These are phyloP conservation scores for Suillus luteus DNA, from an alignment of 768 basidiomycete genomes.

Conservation along the genomic window DNA sequence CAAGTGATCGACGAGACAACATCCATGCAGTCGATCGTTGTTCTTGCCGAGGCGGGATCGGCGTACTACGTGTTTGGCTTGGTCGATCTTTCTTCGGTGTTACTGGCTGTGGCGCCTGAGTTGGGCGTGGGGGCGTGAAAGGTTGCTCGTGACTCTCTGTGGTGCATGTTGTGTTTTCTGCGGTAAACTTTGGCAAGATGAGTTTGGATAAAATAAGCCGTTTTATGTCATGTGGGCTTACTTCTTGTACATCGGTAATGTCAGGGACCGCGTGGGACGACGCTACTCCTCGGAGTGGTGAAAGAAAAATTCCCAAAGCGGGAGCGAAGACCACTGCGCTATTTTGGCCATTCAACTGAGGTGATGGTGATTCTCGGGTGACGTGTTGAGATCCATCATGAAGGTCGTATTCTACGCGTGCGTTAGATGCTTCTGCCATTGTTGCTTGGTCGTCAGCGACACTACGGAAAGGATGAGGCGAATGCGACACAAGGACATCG, in stretches of 20 bases:
- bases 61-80: constrained; percentile 16
- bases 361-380: neutral
- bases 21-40: constrained; percentile 31
- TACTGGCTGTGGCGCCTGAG: constrained; percentile 21
- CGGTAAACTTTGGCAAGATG: neutral
- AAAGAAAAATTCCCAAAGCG: constrained; percentile 29
- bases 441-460: neutral
- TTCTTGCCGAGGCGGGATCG: constrained; percentile 20
- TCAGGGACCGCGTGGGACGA: neutral
- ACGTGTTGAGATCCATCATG: neutral
- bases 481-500: neutral
- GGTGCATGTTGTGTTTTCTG: neutral
- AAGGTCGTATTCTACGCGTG: neutral
- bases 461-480: neutral
- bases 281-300: constrained; percentile 27
- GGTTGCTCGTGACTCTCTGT: constrained; percentile 9
- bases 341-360: neutral
- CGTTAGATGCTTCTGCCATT: neutral
- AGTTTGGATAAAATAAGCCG: neutral
- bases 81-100: constrained; percentile 30
- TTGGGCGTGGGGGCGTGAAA: constrained; percentile 26
- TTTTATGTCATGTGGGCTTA: neutral
- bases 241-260: neutral
- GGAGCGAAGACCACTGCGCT: constrained; percentile 20
- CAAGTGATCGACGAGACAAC: constrained; percentile 19